phyloP scores from a whole-genome alignment of 108 stramenopile genomes.

The Discostella stelligeroides region DNA sequence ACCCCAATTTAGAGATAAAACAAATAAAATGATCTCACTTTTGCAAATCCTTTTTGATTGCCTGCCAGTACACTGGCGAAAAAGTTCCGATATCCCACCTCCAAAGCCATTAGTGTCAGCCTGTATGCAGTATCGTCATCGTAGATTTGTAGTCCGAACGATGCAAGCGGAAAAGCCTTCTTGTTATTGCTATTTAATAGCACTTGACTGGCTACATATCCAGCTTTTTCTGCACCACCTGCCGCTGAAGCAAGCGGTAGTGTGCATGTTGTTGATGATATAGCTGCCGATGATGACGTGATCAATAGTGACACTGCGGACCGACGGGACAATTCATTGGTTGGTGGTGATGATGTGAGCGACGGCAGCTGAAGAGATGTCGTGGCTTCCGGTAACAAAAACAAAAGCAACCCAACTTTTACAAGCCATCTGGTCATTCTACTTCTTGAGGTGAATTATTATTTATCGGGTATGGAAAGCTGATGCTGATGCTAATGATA shows the following conservation, averaged over 20 bases:
- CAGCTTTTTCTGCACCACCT: conserved; percentile 8
- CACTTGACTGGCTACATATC: conserved; percentile 6
- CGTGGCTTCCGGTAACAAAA: not conserved
- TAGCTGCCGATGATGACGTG: conserved; percentile 22
- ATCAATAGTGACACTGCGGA: conserved; percentile 32
- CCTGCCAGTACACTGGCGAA: conserved; percentile 78
- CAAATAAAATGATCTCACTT: conserved; percentile 11
- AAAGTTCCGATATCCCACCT: conserved; percentile 79
- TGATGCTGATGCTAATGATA: too few relatives aligned
- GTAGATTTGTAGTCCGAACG: conserved; percentile 78
- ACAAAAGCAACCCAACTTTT: not conserved
- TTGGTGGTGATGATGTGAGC: not conserved
- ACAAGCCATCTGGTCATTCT: conserved; percentile 1
- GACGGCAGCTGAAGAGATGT: conserved; percentile 29
- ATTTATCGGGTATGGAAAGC: too few relatives aligned
- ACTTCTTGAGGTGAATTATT: too few relatives aligned
- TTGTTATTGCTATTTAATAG: conserved; percentile 46
- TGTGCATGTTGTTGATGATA: conserved; percentile 10
- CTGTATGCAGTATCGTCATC: conserved; percentile 75
- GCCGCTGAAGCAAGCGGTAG: not conserved
- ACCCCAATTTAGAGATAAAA: not conserved
- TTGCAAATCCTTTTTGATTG: conserved; percentile 78
- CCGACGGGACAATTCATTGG: conserved; percentile 39
- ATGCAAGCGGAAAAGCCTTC: conserved; percentile 65
- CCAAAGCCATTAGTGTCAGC: conserved; percentile 68